These are phyloP conservation scores for Salix koriyanagi DNA, from an alignment of 345 rosid species.

Conservation along the genomic window DNA sequence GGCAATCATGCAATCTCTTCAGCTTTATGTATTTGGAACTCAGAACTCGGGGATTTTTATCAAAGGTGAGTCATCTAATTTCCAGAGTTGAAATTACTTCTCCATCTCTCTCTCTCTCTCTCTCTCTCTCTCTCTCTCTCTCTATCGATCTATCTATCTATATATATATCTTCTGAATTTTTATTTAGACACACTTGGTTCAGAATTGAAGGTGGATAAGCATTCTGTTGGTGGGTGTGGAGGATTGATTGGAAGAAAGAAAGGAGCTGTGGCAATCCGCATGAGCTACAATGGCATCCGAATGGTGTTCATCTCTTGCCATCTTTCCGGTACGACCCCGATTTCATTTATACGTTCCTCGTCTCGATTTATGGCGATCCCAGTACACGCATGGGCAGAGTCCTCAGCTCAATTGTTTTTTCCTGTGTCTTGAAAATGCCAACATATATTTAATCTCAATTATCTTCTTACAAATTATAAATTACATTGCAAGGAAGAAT, in stretches of 20 bases:
- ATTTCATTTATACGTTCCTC: background rate
- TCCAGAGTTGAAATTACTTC: no score
- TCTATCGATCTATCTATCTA: no score
- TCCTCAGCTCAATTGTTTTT: background rate
- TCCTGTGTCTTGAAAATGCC: background rate
- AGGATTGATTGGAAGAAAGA: conserved; percentile 41
- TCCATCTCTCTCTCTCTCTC: background rate
- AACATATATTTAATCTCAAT: background rate
- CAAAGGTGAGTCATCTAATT: conserved; percentile 20
- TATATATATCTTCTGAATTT: background rate
- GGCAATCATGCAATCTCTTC: conserved; percentile 50
- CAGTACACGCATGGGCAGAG: background rate
- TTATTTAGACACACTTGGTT: background rate
- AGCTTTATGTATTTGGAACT: conserved; percentile 41
- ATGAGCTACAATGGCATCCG: conserved; percentile 41
- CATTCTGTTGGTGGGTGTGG: conserved; percentile 44
- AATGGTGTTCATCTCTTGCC: conserved; percentile 47
- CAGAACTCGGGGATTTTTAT: conserved; percentile 22
- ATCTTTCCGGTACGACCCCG: conserved; percentile 32
- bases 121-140: background rate
- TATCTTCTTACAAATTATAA: no score
- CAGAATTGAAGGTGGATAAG: conserved; percentile 46
- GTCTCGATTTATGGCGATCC: background rate
- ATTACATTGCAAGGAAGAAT: no score
- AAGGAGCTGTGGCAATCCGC: conserved; percentile 49